These are phyloP conservation scores for Magnaporthiopsis poae DNA, from an alignment of 2,329 filamentous ascomycete genomes.

Conservation along the genomic window DNA sequence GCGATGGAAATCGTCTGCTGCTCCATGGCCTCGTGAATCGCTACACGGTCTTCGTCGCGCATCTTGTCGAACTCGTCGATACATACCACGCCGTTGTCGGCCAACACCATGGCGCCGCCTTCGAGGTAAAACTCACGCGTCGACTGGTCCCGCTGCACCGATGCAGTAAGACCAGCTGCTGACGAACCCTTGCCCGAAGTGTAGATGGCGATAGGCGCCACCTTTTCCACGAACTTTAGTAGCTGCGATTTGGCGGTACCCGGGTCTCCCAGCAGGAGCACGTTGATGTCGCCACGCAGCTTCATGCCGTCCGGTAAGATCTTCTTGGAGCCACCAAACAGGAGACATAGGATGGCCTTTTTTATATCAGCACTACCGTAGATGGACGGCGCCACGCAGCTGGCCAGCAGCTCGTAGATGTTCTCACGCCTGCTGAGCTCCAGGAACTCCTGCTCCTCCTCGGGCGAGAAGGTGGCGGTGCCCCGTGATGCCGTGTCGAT, in stretches of 20 bases:
- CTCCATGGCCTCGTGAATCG: slow-evolving; percentile 99
- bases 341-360: slow-evolving; percentile 85
- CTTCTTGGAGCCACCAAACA: slow-evolving; percentile 94
- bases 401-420: slow-evolving; percentile 81
- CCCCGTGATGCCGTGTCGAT: slow-evolving; percentile 83
- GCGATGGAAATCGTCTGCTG: slow-evolving; percentile 99
- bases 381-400: slow-evolving; percentile 92
- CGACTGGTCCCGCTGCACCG: slow-evolving; percentile 82
- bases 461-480: slow-evolving; percentile 73
- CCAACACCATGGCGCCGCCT: slow-evolving; percentile 95
- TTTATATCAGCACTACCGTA: slow-evolving; percentile 96
- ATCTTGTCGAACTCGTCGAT: slow-evolving; percentile 99
- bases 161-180: slow-evolving; percentile 91
- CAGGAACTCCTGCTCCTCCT: slow-evolving; percentile 91
- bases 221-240: slow-evolving; percentile 94
- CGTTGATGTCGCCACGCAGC: slow-evolving; percentile 94
- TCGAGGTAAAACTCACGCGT: slow-evolving; percentile 96
- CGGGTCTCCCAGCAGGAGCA: slow-evolving; percentile 88
- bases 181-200: slow-evolving; percentile 97
- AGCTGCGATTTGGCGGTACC: slow-evolving; percentile 97
- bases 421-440: slow-evolving; percentile 85
- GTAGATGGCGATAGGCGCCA: slow-evolving; percentile 92
- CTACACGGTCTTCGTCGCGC: slow-evolving; percentile 93
- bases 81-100: slow-evolving; percentile 91
- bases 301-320: slow-evolving; percentile 97